These are phyloP conservation scores for Houttuynia cordata DNA, from an alignment of 164 flowering plant genomes.

Conservation along the genomic window DNA sequence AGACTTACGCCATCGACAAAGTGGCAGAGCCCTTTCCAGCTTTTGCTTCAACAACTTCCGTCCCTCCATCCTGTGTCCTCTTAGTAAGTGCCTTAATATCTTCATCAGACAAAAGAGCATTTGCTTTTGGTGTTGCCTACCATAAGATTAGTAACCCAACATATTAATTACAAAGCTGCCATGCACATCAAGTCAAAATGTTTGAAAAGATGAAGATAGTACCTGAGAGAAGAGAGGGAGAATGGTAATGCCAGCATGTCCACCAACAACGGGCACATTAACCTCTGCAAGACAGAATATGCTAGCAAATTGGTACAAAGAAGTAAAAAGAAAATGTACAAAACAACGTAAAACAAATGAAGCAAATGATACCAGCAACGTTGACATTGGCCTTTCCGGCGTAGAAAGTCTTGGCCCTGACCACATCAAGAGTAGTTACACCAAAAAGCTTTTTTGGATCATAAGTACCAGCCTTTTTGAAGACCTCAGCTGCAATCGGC, in stretches of 20 bases:
- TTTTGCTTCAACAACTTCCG: conserved; percentile 97
- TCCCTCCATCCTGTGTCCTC: conserved; percentile 95
- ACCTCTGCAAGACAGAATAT: conserved; percentile 37
- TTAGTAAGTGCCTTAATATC: conserved; percentile 70
- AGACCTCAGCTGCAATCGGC: conserved; percentile 91
- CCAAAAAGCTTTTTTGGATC: conserved; percentile 84
- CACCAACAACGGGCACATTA: conserved; percentile 93
- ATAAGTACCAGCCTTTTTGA: conserved; percentile 79
- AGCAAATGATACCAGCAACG: conserved; percentile 18
- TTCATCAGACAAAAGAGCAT: conserved; percentile 46
- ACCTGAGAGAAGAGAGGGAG: conserved; percentile 95
- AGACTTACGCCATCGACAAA: conserved; percentile 95
- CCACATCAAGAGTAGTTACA: conserved; percentile 91
- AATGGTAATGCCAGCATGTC: conserved; percentile 95
- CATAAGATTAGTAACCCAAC: not conserved
- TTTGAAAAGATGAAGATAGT: not conserved
- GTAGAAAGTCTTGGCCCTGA: conserved; percentile 91
- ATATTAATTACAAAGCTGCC: not conserved
- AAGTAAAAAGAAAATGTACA: conserved; percentile 1
- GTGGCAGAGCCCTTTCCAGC: conserved; percentile 99
- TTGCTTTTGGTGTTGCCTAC: conserved; percentile 76
- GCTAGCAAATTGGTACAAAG: not conserved
- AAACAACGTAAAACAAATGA: not conserved
- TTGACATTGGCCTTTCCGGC: conserved; percentile 78
- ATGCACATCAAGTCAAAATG: not conserved